These are phyloP conservation scores for Penicillium corylophilum DNA, from an alignment of 2,329 filamentous ascomycete genomes.

Conservation along the genomic window DNA sequence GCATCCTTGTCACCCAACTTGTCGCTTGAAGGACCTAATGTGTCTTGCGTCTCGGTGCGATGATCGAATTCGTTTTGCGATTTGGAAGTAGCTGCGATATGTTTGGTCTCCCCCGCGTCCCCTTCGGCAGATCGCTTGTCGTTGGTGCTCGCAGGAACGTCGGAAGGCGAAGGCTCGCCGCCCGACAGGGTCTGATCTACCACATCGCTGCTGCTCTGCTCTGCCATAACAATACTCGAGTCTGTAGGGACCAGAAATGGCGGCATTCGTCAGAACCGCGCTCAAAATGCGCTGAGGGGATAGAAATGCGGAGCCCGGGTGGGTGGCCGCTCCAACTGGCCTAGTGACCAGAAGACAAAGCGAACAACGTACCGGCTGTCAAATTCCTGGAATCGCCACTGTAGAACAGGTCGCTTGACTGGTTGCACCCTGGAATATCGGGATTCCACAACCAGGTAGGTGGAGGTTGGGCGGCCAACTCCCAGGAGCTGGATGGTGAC, in stretches of 20 bases:
- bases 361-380: conserved; percentile 41
- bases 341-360: conserved; percentile 7
- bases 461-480: conserved; percentile 27
- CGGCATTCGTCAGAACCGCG: conserved; percentile 36
- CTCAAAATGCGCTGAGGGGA: conserved; percentile 13
- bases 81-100: conserved; percentile 38
- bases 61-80: conserved; percentile 26
- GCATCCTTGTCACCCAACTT: conserved; percentile 25
- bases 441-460: conserved; percentile 34
- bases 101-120: conserved; percentile 44
- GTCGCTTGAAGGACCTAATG: conserved; percentile 17
- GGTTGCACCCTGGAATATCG: conserved; percentile 31
- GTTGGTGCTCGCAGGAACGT: conserved; percentile 63
- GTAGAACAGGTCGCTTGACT: conserved; percentile 37
- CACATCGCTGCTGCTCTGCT: conserved; percentile 69
- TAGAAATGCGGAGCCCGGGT: conserved; percentile 14
- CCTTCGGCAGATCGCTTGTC: conserved; percentile 54
- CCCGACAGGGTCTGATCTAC: conserved; percentile 69
- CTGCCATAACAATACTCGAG: conserved; percentile 68
- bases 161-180: conserved; percentile 63
- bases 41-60: conserved; percentile 23
- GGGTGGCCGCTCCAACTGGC: conserved; percentile 16
- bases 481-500: conserved; percentile 14
- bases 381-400: conserved; percentile 45
- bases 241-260: conserved; percentile 38